Percentiles rank a stretch among this genome's conserved stretches.
Conservation (phyloP, 768 basidiomycete species). For the Rhodotorula taiwanensis region DNA sequence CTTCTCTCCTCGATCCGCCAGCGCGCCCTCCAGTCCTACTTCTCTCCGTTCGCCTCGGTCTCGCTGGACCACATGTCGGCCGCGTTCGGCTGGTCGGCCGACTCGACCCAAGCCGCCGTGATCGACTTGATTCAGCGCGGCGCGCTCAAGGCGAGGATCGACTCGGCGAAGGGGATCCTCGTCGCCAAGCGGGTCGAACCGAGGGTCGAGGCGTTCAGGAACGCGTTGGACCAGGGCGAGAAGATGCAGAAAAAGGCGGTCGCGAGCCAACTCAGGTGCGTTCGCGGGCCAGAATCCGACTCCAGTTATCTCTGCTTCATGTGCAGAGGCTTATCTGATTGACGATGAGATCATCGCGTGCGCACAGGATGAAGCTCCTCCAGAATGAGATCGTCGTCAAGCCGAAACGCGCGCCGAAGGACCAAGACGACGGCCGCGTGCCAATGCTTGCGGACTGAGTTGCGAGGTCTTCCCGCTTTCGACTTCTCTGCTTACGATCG, state of each 20-base stretch:
- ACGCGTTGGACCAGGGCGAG: slow-evolving; percentile 64
- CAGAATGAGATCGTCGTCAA: slow-evolving; percentile 53
- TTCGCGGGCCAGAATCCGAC: background rate
- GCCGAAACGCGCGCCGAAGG: background rate
- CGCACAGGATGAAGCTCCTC: slow-evolving; percentile 52
- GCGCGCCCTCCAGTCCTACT: slow-evolving; percentile 75
- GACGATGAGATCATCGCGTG: slow-evolving; percentile 7
- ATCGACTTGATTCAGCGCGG: slow-evolving; percentile 70
- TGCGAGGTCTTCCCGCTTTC: no score
- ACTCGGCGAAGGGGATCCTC: slow-evolving; percentile 16
- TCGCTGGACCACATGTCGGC: slow-evolving; percentile 72
- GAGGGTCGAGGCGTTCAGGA: slow-evolving; percentile 66
- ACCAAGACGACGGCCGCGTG: no score
- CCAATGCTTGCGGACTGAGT: no score
- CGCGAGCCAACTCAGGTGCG: slow-evolving; percentile 28
- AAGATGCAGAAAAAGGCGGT: slow-evolving; percentile 63
- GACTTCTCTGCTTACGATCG: no score
- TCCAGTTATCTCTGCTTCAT: slow-evolving; percentile 52
- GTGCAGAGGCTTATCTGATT: slow-evolving; percentile 77
- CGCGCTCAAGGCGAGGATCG: slow-evolving; percentile 52
- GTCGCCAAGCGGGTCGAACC: slow-evolving; percentile 38
- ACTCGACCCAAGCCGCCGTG: slow-evolving; percentile 65
- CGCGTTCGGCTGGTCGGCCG: slow-evolving; percentile 75
- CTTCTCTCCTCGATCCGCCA: slow-evolving; percentile 66
- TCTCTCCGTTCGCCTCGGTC: slow-evolving; percentile 81